These are phyloP conservation scores for Zygoascus bituminiphila DNA, from an alignment of 805 yeast genomes.

Conservation along the genomic window DNA sequence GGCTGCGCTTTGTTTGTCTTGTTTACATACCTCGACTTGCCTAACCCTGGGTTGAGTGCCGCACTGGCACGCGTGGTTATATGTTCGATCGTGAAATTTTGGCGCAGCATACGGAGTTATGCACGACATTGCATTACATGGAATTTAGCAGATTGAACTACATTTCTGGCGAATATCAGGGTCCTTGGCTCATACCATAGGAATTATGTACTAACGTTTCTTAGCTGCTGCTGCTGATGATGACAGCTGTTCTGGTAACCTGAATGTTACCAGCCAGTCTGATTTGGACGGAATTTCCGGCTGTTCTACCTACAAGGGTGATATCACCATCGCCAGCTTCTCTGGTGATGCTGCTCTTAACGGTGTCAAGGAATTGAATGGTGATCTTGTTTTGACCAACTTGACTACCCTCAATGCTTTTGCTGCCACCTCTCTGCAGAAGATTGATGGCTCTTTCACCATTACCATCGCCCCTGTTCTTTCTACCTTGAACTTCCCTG, in stretches of 20 bases:
- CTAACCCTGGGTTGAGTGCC: too few relatives aligned
- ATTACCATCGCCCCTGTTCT: conserved; percentile 60
- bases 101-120: too few relatives aligned
- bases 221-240: neutral
- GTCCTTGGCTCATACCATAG: too few relatives aligned
- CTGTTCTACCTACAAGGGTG: conserved; percentile 78
- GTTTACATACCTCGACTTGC: too few relatives aligned
- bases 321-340: conserved; percentile 46
- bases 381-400: conserved; percentile 60
- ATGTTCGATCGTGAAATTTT: too few relatives aligned
- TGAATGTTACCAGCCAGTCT: conserved; percentile 61
- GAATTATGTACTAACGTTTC: too few relatives aligned
- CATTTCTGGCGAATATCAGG: too few relatives aligned
- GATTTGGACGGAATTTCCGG: conserved; percentile 66
- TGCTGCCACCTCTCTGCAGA: conserved; percentile 70
- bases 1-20: too few relatives aligned
- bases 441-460: conserved; percentile 62
- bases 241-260: conserved; percentile 9
- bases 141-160: too few relatives aligned
- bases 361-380: conserved; percentile 69
- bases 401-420: conserved; percentile 55
- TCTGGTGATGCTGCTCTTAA: conserved; percentile 58
- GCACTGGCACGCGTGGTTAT: too few relatives aligned
- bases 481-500: conserved; percentile 62
- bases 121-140: too few relatives aligned